phyloP scores from a whole-genome alignment of 129 eudicot genomes.

The Heracleum sosnowskyi region DNA sequence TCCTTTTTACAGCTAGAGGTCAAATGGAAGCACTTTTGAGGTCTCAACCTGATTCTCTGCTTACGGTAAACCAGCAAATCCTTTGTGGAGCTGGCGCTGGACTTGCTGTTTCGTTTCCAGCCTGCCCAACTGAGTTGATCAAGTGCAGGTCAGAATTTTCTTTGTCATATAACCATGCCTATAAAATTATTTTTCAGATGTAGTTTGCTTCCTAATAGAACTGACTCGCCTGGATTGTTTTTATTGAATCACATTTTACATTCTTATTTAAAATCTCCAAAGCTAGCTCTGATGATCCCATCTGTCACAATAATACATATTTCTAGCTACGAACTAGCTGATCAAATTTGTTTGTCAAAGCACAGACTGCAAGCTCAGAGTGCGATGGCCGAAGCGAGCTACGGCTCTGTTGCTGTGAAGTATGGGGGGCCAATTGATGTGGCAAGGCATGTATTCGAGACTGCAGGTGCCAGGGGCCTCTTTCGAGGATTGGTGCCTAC shows the following conservation, averaged over 20 bases:
- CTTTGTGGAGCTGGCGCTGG: conserved; percentile 93
- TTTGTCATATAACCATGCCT: background rate
- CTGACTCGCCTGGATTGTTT: background rate
- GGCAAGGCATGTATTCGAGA: conserved; percentile 61
- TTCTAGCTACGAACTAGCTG: background rate
- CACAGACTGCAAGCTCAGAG: conserved; percentile 90
- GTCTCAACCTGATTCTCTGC: conserved; percentile 71
- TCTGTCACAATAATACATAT: background rate
- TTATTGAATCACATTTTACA: background rate
- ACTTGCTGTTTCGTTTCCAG: conserved; percentile 72
- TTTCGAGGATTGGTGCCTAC: conserved; percentile 81
- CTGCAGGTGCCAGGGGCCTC: conserved; percentile 69
- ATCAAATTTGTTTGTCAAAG: background rate
- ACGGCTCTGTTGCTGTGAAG: conserved; percentile 38
- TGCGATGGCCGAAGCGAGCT: conserved; percentile 25
- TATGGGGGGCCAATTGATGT: conserved; percentile 87
- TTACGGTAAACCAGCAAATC: conserved; percentile 68
- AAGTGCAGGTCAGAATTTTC: conserved; percentile 69
- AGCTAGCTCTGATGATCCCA: background rate
- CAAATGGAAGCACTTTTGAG: conserved; percentile 68
- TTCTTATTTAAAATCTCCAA: background rate
- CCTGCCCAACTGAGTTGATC: conserved; percentile 84
- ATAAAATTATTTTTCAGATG: background rate
- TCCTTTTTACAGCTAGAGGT: conserved; percentile 77
- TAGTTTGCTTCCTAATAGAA: background rate